Base-by-base conservation (phyloP, 106 monocot species). In the Dactylorhiza incarnata region DNA sequence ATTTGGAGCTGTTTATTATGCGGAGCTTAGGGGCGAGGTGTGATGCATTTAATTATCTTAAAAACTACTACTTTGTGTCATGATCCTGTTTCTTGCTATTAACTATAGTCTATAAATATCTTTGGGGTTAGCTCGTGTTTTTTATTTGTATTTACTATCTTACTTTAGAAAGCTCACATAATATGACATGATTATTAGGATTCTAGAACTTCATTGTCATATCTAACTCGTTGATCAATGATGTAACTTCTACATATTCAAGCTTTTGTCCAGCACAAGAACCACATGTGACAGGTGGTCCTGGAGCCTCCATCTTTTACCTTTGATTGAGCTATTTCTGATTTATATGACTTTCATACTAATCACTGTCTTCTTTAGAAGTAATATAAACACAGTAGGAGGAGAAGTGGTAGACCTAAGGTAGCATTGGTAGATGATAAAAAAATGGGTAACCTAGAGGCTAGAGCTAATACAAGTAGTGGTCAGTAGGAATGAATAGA, bases 21-120 rank as follows among this genome's bases (percentile, higher is more conserved):
- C 95, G 29, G 88, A 92, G 72, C 86, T 95, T 67, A 86, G 92
- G 82, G 95, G 95, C 82, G 95, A 95, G 95, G 95, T 95, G 17
- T 72, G 72, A 17, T 48, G 49, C 7, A 72, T 22, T 72, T 9
- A 20, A 69, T 66, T 66, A 4, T 15, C 9, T 4, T 52, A 52
- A 52, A 52, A 52, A 52, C 13, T 11, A 4, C 3, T 37, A 26
- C 10, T 63, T 63, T 65, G 58, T 59, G 65, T 26, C 25, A 9
- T 63, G 37, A 24, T 63, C 63, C 12, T 25, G 10, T 63, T 22
- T 10, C 63, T 7, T 63, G 58, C 63, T 65, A 29, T 65, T 65
- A 65, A 26, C 3, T 29, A 65, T 65, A 65, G 1, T 26, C 15
- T 29, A 65, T 65, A 65, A 0, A 24, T 7, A 61, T 5, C 19